phyloP scores from a whole-genome alignment of 2,329 filamentous ascomycete genomes.

The Alternaria metachromatica region DNA sequence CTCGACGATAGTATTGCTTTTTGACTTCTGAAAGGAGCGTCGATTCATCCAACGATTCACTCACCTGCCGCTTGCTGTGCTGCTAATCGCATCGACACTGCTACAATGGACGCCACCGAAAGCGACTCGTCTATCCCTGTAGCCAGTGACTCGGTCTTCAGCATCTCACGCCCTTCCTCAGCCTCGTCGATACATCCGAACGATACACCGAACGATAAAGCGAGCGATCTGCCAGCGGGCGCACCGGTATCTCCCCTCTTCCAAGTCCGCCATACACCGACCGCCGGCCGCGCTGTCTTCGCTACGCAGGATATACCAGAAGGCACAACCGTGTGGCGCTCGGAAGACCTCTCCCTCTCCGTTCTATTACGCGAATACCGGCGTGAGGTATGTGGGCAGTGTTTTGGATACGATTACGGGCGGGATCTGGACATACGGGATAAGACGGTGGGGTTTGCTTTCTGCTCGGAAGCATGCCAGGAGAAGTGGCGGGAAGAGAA shows the following conservation, averaged over 20 bases:
- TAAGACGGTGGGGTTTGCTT: slow-evolving; percentile 50
- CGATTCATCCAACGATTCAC: background rate
- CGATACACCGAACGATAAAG: slow-evolving; percentile 7
- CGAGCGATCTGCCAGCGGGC: slow-evolving; percentile 25
- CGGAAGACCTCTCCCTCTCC: slow-evolving; percentile 47
- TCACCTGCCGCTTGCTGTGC: slow-evolving; percentile 1
- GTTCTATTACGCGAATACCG: slow-evolving; percentile 56
- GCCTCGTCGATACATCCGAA: slow-evolving; percentile 14
- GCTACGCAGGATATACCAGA: slow-evolving; percentile 45
- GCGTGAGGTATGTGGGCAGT: slow-evolving; percentile 57
- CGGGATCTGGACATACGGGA: slow-evolving; percentile 50
- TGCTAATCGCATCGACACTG: slow-evolving; percentile 5
- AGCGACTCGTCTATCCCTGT: slow-evolving; percentile 16
- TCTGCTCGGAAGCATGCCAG: slow-evolving; percentile 50
- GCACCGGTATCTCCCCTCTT: slow-evolving; percentile 42
- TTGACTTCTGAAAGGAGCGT: background rate
- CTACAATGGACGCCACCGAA: slow-evolving; percentile 12
- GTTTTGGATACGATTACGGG: slow-evolving; percentile 56
- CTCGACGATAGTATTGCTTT: background rate
- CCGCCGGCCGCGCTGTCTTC: slow-evolving; percentile 55
- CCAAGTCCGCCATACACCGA: slow-evolving; percentile 50
- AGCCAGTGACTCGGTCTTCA: slow-evolving; percentile 16
- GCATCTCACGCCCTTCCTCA: slow-evolving; percentile 23
- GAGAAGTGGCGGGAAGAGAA: slow-evolving; percentile 42
- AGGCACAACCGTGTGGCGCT: slow-evolving; percentile 47